Percentiles rank a stretch among this genome's conserved stretches.
Evolutionary conservation across 306 rosid genomes (phyloP).

Genomic region (Rubus idaeus): DNA sequence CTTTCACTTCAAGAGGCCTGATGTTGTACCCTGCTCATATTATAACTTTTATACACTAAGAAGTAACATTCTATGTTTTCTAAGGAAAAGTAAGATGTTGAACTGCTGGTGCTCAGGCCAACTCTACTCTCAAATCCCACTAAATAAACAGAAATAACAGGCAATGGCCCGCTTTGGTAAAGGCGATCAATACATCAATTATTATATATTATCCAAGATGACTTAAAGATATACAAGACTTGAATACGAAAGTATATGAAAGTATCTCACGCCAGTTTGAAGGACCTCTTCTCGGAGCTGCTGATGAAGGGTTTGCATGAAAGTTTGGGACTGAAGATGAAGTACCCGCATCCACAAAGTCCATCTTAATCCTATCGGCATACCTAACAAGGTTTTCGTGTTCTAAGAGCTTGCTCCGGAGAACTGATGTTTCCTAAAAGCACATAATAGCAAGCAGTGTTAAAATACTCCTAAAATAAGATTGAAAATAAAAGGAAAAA

Average conservation of each 20-base stretch:
- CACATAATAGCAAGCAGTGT: constrained; percentile 28
- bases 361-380: constrained; percentile 57
- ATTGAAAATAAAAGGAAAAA: not conserved
- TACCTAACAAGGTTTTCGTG: constrained; percentile 69
- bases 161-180: not conserved
- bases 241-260: constrained; percentile 19
- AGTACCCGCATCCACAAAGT: constrained; percentile 49
- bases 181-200: not conserved
- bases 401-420: constrained; percentile 65
- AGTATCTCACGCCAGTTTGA: constrained; percentile 65
- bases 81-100: constrained; percentile 2
- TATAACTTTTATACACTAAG: not conserved
- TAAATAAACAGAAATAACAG: not conserved
- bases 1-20: constrained; percentile 1
- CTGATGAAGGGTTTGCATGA: constrained; percentile 49
- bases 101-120: not conserved
- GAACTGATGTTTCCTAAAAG: constrained; percentile 73
- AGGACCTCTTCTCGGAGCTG: constrained; percentile 57
- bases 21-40: not conserved
- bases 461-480: constrained; percentile 5
- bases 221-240: not conserved
- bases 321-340: constrained; percentile 46
- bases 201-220: not conserved
- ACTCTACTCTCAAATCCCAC: not conserved
- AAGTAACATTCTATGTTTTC: constrained; percentile 2